Percentiles rank a stretch among this genome's conserved stretches.
Evolutionary conservation across 768 basidiomycete genomes (phyloP).

Genomic region (Suillus americanus): DNA sequence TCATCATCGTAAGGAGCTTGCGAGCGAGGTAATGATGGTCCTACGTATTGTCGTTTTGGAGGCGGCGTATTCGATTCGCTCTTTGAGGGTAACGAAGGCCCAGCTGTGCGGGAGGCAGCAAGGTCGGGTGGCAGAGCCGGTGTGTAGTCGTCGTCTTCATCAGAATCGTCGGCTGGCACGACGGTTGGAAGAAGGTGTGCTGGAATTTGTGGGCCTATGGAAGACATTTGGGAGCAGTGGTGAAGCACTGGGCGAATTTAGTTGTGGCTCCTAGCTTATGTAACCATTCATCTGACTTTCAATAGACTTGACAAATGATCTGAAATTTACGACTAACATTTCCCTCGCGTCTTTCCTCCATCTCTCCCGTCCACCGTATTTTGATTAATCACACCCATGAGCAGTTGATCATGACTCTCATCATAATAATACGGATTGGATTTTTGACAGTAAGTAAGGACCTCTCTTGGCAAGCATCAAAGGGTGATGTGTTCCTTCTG

Average conservation of each 20-base stretch:
- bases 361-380: not conserved
- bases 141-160: constrained; percentile 64
- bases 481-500: no score
- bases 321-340: not conserved
- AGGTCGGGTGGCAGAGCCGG: constrained; percentile 79
- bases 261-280: not conserved
- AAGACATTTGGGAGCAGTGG: constrained; percentile 37
- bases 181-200: constrained; percentile 38
- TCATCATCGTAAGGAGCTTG: constrained; percentile 44
- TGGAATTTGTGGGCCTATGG: constrained; percentile 60
- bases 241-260: not conserved
- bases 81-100: constrained; percentile 25
- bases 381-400: not conserved
- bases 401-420: not conserved
- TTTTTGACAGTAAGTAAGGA: not conserved
- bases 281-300: not conserved
- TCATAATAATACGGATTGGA: not conserved
- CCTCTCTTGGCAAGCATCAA: no score
- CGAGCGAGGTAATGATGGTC: constrained; percentile 51
- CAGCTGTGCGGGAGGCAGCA: constrained; percentile 40
- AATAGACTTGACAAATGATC: no score
- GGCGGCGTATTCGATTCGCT: constrained; percentile 18
- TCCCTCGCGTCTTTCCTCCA: no score
- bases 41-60: constrained; percentile 41
- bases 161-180: constrained; percentile 22